Base-by-base conservation (phyloP, 371 early-diverging fungal species). In the Rhizopus sp. region DNA sequence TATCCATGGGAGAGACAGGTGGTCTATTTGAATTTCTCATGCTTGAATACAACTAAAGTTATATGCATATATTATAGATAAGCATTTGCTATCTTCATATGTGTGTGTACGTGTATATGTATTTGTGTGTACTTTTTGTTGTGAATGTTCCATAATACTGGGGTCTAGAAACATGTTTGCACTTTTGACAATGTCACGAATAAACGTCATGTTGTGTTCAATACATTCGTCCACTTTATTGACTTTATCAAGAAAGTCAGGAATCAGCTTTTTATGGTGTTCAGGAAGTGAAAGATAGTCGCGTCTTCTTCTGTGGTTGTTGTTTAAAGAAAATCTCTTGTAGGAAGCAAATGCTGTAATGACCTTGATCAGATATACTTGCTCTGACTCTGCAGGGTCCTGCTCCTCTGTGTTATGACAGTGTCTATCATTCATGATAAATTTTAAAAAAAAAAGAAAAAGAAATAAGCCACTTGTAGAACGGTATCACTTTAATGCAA, bases 341-440 rank as follows among this genome's bases (percentile, higher is more conserved):
- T 95, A 95, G 47, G 81, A 78, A 39, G 83, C 71, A 59, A 90
- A 90, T 1, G 91, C 88, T 32, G 83, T 79, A 50, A 92, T 63
- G 12, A 91, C 87, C 42, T 87, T 86, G 23, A 75, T 70, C 53
- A 87, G 81, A 56, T 84, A 85, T 30, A 44, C 41, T 39, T 64
- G 58, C 48, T 75, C 75, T 7, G 59, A 58, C 32, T 64, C 59
- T 16, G 37, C 55, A 41, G 56, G 50, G 39, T 71, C 60, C 23
- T 62, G 56, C n/a, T 34, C 38, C 16, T 45, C 34, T 7, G 38
- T 37, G 13, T 37, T 37, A 13, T 41, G 41, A 15, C 15, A 10
- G 41, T 41, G 41, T 15, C 10, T n/a, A n/a, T 15, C 41, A 12
- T 5, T n/a, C 41, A 41, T 41, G 6, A n/a, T 41, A 41, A 6